Evolutionary conservation across 371 early-diverging fungal genomes (phyloP), one percentile per base, ranked within the genome.

Genomic region (Saksenaea vasiformis): DNA sequence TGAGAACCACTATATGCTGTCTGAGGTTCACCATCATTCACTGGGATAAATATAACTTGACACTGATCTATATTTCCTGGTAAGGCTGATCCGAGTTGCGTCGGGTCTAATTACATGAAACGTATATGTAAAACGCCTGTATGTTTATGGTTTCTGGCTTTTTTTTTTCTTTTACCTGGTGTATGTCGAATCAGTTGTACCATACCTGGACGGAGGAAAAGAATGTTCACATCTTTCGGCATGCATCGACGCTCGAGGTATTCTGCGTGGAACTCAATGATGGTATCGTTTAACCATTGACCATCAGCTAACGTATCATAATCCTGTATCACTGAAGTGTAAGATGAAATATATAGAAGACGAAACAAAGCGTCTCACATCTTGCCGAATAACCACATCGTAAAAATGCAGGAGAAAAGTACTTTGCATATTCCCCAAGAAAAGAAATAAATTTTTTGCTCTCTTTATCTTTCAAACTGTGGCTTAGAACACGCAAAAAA

Each of bases 261-360:
- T 51, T 87, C 87, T 68, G 74, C 83, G 57, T 82, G 73, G 60
- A 85, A 85, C 27, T 72, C 75, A 55, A 87, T 72, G 38, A 87
- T 79, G 2, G 83, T 82, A 65, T 87, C 87, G 61, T 85, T 85
- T 38, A 87, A 43, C 87, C 87, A 87, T 44, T 77, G 63, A 15
- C 78, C 72, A 7, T 80, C 81, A 9, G 68, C 65, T 14, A 87
- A 38, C 3, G 83, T 80, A 17, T 68, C 71, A 17, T 77, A 60
- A 65, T 85, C 85, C 80, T 78, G 35, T 47, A 24, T 9, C 27
- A n/a, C 51, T 24, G 5, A n/a, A n/a, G 27, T 56, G 19, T 58
- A 47, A 38, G 57, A 44, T 22, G 39, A 53, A 14, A 14, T 38
- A 19, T 3, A 27, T 34, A 9, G 28, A 1, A 35, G n/a, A 37